These are phyloP conservation scores for Chionographis japonica DNA, from an alignment of 106 monocot genomes.

Conservation along the genomic window DNA sequence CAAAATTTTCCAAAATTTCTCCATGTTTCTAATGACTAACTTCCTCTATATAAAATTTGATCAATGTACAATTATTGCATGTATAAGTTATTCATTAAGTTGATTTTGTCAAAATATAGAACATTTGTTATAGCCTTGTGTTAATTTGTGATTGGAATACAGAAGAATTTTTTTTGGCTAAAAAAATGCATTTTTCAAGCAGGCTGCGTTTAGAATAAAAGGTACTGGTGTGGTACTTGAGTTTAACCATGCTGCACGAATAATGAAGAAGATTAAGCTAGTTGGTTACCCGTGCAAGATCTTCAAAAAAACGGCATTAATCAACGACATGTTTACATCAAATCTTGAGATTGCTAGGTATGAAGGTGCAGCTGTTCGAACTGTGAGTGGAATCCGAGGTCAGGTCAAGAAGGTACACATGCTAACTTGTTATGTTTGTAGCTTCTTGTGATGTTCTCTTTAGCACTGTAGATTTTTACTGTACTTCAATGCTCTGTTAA, in stretches of 20 bases:
- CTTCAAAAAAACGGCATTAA: slow-evolving; percentile 89
- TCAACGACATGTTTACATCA: slow-evolving; percentile 97
- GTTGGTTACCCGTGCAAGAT: slow-evolving; percentile 89
- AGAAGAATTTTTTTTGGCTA: no score
- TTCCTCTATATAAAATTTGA: no score
- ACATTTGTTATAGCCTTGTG: no score
- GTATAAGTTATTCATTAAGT: no score
- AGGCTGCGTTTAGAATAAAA: slow-evolving; percentile 59
- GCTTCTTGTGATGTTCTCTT: no score
- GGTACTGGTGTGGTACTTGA: slow-evolving; percentile 63
- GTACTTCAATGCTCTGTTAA: no score
- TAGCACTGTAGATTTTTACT: no score
- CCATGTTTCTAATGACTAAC: no score
- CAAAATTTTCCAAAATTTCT: no score
- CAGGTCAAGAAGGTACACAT: slow-evolving; percentile 84
- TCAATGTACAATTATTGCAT: no score
- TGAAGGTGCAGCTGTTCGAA: slow-evolving; percentile 90
- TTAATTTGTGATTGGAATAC: no score
- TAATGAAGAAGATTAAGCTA: slow-evolving; percentile 97
- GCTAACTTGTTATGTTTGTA: not conserved
- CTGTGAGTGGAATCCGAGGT: slow-evolving; percentile 86
- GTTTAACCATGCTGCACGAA: slow-evolving; percentile 78
- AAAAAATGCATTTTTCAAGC: slow-evolving; percentile 4
- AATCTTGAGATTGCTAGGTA: slow-evolving; percentile 91
- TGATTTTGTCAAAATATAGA: no score